Evolutionary conservation across 208 protist species (phyloP).

Genomic region (Histomonas meleagridis): DNA sequence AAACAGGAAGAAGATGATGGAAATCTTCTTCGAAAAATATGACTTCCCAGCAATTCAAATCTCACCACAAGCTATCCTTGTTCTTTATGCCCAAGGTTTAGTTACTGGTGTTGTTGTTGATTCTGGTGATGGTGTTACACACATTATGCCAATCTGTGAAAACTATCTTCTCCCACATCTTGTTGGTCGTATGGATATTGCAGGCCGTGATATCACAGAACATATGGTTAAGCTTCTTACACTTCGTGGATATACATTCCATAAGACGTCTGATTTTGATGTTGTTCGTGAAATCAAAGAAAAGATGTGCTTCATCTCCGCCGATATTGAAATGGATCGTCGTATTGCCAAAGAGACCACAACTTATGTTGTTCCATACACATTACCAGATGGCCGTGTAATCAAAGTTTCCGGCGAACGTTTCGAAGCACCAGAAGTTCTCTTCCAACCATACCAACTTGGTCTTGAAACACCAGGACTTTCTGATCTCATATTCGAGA

Average conservation of each 20-base stretch:
- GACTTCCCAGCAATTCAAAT: slow-evolving; percentile 74
- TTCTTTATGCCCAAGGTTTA: slow-evolving; percentile 81
- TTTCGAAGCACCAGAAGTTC: slow-evolving; percentile 74
- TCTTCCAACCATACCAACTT: slow-evolving; percentile 82
- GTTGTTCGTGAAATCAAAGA: slow-evolving; percentile 52
- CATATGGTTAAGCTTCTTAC: background rate
- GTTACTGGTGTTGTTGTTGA: slow-evolving; percentile 90
- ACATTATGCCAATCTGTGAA: slow-evolving; percentile 86
- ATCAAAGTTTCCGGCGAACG: slow-evolving; percentile 75
- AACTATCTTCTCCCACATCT: slow-evolving; percentile 69
- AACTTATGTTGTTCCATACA: slow-evolving; percentile 62
- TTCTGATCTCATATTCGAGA: slow-evolving; percentile 70
- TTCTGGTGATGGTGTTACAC: slow-evolving; percentile 90
- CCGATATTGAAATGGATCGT: slow-evolving; percentile 74
- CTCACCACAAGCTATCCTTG: slow-evolving; percentile 72
- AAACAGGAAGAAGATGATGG: slow-evolving; percentile 62
- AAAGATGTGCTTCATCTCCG: slow-evolving; percentile 66
- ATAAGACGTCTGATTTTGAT: slow-evolving; percentile 27
- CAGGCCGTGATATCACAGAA: slow-evolving; percentile 81
- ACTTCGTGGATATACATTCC: slow-evolving; percentile 27
- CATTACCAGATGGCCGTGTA: slow-evolving; percentile 55
- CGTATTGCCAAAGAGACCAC: slow-evolving; percentile 58
- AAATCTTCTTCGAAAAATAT: slow-evolving; percentile 82
- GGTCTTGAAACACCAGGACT: slow-evolving; percentile 64
- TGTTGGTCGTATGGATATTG: slow-evolving; percentile 72